Evolutionary conservation across 345 rosid genomes (phyloP).

Genomic region (Noccaea bulbosa): DNA sequence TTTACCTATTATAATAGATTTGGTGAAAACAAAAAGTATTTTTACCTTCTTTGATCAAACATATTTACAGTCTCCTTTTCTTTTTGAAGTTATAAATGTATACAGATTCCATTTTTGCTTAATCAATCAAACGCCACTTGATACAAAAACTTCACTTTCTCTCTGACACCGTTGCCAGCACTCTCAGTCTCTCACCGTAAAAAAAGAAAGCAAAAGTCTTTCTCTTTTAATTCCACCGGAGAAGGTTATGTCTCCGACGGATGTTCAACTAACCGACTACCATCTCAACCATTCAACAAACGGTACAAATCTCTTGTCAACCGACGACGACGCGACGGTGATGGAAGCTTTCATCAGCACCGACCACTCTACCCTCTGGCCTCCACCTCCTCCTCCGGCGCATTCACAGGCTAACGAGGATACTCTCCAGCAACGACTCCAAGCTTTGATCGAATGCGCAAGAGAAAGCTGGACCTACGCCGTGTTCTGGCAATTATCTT

Average conservation of each 20-base stretch:
- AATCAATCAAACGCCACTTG: background rate
- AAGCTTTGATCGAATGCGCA: constrained; percentile 72
- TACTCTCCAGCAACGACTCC: constrained; percentile 88
- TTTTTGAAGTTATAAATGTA: background rate
- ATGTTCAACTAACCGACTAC: constrained; percentile 52
- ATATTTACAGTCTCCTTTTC: background rate
- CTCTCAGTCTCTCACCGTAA: constrained; percentile 15
- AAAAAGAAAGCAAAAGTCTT: background rate
- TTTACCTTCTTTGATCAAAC: too few relatives aligned
- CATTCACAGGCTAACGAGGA: constrained; percentile 58
- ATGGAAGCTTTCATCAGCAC: constrained; percentile 88
- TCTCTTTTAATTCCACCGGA: background rate
- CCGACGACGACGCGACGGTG: constrained; percentile 74
- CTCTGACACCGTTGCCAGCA: background rate
- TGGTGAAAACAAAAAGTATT: too few relatives aligned
- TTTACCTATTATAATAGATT: too few relatives aligned
- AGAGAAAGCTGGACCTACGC: constrained; percentile 88
- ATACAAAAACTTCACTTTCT: background rate
- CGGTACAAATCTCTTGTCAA: constrained; percentile 57
- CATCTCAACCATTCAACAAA: constrained; percentile 37
- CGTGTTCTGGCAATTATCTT: constrained; percentile 87
- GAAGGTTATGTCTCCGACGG: constrained; percentile 28
- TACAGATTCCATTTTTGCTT: constrained; percentile 7
- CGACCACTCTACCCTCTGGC: constrained; percentile 72
- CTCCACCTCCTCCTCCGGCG: constrained; percentile 45